Conservation (phyloP, 495 filamentous ascomycete species). For the Pseudotulostoma volvatum region DNA sequence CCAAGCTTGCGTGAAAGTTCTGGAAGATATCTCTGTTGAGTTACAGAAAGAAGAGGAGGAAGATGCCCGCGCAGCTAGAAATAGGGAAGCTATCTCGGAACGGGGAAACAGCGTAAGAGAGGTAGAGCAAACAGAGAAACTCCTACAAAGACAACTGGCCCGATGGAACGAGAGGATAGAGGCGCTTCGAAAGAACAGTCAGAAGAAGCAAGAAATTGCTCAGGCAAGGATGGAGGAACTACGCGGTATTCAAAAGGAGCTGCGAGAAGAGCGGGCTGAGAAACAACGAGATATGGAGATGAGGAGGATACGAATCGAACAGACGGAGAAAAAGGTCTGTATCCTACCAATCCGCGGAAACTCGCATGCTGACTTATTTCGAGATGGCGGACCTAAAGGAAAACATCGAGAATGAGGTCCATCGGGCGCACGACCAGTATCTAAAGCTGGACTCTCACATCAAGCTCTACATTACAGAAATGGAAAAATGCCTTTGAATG, state of each 20-base stretch:
- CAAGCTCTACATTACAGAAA: conserved; percentile 92
- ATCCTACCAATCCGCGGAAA: neutral
- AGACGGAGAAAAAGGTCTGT: conserved; percentile 93
- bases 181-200: conserved; percentile 55
- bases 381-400: conserved; percentile 96
- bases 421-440: conserved; percentile 76
- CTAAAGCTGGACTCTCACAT: conserved; percentile 94
- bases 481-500: conserved; percentile 74
- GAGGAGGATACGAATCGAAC: conserved; percentile 79
- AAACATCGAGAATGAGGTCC: conserved; percentile 87
- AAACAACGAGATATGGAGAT: conserved; percentile 84
- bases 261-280: conserved; percentile 70
- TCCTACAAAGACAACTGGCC: conserved; percentile 67
- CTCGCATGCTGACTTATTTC: conserved; percentile 4
- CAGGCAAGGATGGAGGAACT: conserved; percentile 84
- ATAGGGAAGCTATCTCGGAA: conserved; percentile 74
- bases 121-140: conserved; percentile 69
- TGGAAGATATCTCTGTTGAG: conserved; percentile 73
- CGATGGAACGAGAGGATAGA: conserved; percentile 77
- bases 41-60: conserved; percentile 84
- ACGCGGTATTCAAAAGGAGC: conserved; percentile 56
- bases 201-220: conserved; percentile 62
- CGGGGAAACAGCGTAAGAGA: conserved; percentile 77
- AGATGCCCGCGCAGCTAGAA: conserved; percentile 54
- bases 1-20: conserved; percentile 64